Base-by-base conservation (phyloP, 2,329 filamentous ascomycete genomes). In the Ophiognomonia clavigignenti-juglandacearum region DNA sequence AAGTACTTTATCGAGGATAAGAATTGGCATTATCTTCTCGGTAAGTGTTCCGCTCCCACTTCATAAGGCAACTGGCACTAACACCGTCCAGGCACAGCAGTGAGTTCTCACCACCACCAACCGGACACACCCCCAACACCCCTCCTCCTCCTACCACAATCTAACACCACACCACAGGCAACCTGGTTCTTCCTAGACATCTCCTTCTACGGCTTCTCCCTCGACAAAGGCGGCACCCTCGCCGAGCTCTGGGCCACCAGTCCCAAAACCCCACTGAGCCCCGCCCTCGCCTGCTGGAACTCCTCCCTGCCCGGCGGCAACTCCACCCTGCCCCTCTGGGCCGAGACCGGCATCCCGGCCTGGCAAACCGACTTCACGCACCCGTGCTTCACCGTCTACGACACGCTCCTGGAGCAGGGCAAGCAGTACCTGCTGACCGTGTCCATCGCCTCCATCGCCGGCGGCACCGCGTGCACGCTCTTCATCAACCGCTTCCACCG, bases 121-220 rank as follows among this genome's bases (percentile, higher is more conserved):
- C n/a, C n/a, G n/a, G n/a, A n/a, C n/a, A n/a, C n/a, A 2, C 73
- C 1, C 10, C 24, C 10, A 14, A 13, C 16, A 2, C n/a, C 8
- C 4, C 2, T 18, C 24, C 14, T 29, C 26, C 7, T 31, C 5
- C 13, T 14, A 20, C 11, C 24, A 13, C 14, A 18, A 38, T 11
- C 35, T 39, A 4, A n/a, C n/a, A 39, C 14, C 14, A 2, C 23
- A 24, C 16, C n/a, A 13, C n/a, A 45, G 42, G 59, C 71, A 22
- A 69, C 71, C 18, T 80, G 76, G 76, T 70, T 78, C 27, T 68
- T 77, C 5, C 64, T 80, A 10, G 77, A 81, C 46, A 63, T 80
- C n/a, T 73, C 73, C 13, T 80, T 79, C 53, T 79, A 78, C 50
- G 77, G 76, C 3, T 73, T 79, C 46, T 72, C 72, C 4, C 64